Evolutionary conservation across 2,329 filamentous ascomycete species (phyloP), one percentile per base, ranked within the genome.

Genomic region (Mycosphaerella sp.): DNA sequence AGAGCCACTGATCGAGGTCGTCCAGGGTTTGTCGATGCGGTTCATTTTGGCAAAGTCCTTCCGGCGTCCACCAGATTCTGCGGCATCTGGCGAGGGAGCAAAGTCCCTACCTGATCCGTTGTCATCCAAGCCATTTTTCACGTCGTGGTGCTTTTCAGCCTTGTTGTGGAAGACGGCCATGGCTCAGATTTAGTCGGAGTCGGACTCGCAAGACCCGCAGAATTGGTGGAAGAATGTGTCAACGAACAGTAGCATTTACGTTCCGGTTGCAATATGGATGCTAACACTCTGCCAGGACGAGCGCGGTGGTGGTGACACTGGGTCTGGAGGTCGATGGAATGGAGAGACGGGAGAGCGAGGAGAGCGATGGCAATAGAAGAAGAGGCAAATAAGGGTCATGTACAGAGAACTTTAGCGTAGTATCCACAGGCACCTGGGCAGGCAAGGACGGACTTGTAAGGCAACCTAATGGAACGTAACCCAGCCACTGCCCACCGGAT

Each of bases 11-110:
- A 68, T 68, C 32, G 68, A 68, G 48, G 67, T 67, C 6, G 59
- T 63, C 44, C 68, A 58, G 3, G 69, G 66, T 17, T 57, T 60
- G 42, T 70, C 72, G 53, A 75, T 68, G 45, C 74, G 64, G 54
- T 66, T 73, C 64, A 72, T 68, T 46, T 68, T 69, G 51, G 65
- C 66, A 6, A 49, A 57, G 40, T 49, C 56, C 39, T 55, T 41
- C 28, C 56, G 59, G 41, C 62, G 57, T 18, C 57, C 63, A 18
- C 57, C 57, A 17, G 60, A 64, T 54, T 71, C 68, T 47, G 64
- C 64, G 12, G 59, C 56, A 18, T 63, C 57, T 39, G 54, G 56
- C 43, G 44, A 54, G 6, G 55, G 41, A 6, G 60, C 41, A 39
- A 64, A 62, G 37, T 50, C 59, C 44, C 58, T 56, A 39, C 65